These are phyloP conservation scores for Aspergillus biplanus DNA, from an alignment of 495 filamentous ascomycete genomes.

Conservation along the genomic window DNA sequence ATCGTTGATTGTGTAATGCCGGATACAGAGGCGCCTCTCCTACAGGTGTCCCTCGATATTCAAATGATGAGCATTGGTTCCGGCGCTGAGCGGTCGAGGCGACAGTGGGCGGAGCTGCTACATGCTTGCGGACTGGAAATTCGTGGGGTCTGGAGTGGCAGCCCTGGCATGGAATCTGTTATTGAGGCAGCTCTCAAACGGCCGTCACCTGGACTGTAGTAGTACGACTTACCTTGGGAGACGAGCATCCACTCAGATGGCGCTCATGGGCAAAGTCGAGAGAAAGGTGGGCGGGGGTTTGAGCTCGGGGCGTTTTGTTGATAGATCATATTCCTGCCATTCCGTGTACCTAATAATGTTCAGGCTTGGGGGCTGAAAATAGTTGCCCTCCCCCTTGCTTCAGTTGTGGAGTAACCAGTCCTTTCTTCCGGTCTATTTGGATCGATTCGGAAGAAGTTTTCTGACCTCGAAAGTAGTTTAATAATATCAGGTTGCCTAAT, in stretches of 20 bases:
- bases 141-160: constrained; percentile 36
- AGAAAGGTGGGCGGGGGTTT: neutral
- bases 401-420: neutral
- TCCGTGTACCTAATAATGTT: neutral
- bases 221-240: no score
- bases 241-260: no score
- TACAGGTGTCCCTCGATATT: constrained; percentile 45
- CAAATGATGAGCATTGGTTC: constrained; percentile 51
- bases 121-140: constrained; percentile 39
- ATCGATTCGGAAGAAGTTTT: no score
- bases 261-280: no score
- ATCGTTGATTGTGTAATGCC: constrained; percentile 47
- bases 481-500: no score
- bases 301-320: neutral
- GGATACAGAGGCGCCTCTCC: constrained; percentile 34
- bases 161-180: constrained; percentile 41
- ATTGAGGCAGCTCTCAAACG: constrained; percentile 31
- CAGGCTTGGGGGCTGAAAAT: neutral
- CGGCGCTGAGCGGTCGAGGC: constrained; percentile 43
- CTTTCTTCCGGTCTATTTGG: no score
- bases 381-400: neutral
- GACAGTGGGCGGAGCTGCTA: constrained; percentile 41
- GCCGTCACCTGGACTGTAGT: neutral
- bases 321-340: neutral
- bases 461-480: no score